Conservation (phyloP, 1,284 basidiomycete genomes). For the Cryptococcus maquisensis region DNA sequence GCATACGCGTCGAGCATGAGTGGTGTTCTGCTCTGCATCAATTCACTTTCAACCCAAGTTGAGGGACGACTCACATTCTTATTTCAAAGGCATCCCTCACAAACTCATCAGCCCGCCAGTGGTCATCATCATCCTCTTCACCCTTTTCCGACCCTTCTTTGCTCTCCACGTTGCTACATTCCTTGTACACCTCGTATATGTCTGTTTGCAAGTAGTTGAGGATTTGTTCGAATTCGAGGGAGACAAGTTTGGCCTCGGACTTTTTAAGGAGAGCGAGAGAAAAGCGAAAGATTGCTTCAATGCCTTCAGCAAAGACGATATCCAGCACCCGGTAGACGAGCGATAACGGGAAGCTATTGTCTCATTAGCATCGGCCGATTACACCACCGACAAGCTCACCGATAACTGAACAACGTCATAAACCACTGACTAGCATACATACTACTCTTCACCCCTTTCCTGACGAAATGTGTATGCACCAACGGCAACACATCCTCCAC, state of each 20-base stretch:
- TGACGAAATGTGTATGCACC: constrained; percentile 81
- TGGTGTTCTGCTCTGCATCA: constrained; percentile 55
- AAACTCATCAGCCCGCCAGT: constrained; percentile 72
- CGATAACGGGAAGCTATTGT: constrained; percentile 79
- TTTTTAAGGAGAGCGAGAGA: constrained; percentile 79
- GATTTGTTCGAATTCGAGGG: constrained; percentile 83
- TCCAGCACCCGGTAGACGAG: constrained; percentile 88
- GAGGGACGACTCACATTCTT: constrained; percentile 55
- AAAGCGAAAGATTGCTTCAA: constrained; percentile 95
- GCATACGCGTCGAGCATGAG: constrained; percentile 87
- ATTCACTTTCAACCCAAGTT: background rate
- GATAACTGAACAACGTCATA: constrained; percentile 91
- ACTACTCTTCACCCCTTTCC: constrained; percentile 90
- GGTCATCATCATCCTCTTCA: constrained; percentile 17
- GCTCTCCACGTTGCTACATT: too few relatives aligned
- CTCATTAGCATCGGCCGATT: background rate
- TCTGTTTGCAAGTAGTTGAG: constrained; percentile 71
- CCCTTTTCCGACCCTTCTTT: constrained; percentile 42
- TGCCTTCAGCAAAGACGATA: constrained; percentile 84
- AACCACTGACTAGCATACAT: constrained; percentile 98
- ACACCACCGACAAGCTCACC: constrained; percentile 52
- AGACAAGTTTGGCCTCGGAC: constrained; percentile 74
- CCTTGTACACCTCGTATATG: constrained; percentile 72
- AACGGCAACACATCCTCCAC: constrained; percentile 89
- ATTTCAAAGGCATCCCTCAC: constrained; percentile 77